Base-by-base conservation (phyloP, 1,284 basidiomycete species). In the Kalmanozyma brasiliensis region DNA sequence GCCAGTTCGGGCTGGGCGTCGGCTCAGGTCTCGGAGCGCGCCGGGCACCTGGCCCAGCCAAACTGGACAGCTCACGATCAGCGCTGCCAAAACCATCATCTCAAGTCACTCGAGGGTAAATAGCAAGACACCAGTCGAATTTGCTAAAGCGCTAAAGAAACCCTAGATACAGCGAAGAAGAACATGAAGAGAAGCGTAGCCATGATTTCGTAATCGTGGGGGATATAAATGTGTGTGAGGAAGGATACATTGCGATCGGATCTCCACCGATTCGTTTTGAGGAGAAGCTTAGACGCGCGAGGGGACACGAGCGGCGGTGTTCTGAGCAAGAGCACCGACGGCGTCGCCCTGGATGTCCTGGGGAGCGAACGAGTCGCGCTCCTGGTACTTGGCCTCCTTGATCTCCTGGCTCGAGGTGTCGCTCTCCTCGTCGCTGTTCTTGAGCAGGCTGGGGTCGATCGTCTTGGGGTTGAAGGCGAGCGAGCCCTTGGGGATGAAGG, bases 401-500 rank as follows among this genome's bases (percentile, higher is more conserved):
- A 60, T 60, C 36, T 55, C 57, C 41, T 58, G 55, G 5, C 57
- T 35, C 1, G 57, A 35, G 13, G 22, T 20, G 24, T 65, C 64
- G 22, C 62, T 55, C 53, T 69, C 76, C 52, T 78, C 76, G 43
- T 75, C 66, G 19, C 24, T n/a, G n/a, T n/a, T 19, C 43, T 69
- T 61, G 45, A 70, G 49, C 22, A 64, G 61, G 32, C 47, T 48
- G 1, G 32, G 58, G 53, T 77, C 73, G 72, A 82, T 73, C 32
- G 75, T 44, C 60, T 77, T 76, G 47, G 82, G 82, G 77, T 83
- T 83, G 74, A 82, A 51, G 7, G 81, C 47, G 35, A 83, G 43
- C 1, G 79, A 74, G 22, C 83, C 82, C 41, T 64, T 66, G 42
- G 82, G 82, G 48, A 83, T 78, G 52, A 81, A 73, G 19, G 83